phyloP scores from a whole-genome alignment of 805 yeast species.

The Jamesozyma spencerorum region DNA sequence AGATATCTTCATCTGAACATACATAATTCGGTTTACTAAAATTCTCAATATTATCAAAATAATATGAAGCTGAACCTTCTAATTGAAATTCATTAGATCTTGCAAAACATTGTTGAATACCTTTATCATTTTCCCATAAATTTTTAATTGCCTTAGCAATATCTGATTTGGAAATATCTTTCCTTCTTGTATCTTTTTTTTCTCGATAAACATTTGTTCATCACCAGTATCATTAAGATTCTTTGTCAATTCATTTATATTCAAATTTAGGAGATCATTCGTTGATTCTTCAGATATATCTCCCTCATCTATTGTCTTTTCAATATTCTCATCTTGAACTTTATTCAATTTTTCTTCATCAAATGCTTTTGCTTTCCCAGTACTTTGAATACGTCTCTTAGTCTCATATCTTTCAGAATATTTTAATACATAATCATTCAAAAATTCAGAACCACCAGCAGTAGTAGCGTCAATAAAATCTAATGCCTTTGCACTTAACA shows the following conservation, averaged over 20 bases:
- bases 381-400: slow-evolving; percentile 43
- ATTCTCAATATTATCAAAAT: slow-evolving; percentile 61
- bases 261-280: neutral
- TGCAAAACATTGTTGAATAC: slow-evolving; percentile 49
- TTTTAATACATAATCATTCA: slow-evolving; percentile 54
- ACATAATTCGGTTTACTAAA: slow-evolving; percentile 56
- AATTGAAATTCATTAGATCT: slow-evolving; percentile 73
- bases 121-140: slow-evolving; percentile 65
- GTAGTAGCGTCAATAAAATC: slow-evolving; percentile 53
- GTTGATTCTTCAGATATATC: slow-evolving; percentile 8
- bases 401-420: slow-evolving; percentile 48
- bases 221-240: slow-evolving; percentile 20
- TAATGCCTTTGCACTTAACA: slow-evolving; percentile 49
- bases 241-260: slow-evolving; percentile 18
- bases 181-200: slow-evolving; percentile 5
- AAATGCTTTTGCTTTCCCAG: slow-evolving; percentile 39
- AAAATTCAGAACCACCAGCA: slow-evolving; percentile 57
- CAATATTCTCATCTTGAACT: slow-evolving; percentile 6
- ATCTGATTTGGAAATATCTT: slow-evolving; percentile 32
- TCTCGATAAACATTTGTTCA: slow-evolving; percentile 20
- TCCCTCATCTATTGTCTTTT: neutral
- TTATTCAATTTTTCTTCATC: slow-evolving; percentile 14
- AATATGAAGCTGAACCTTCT: slow-evolving; percentile 74
- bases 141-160: slow-evolving; percentile 62
- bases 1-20: slow-evolving; percentile 74